Evolutionary conservation across 1,284 basidiomycete species (phyloP), one percentile per base, ranked within the genome.

Genomic region (Chondrostereum purpureum): DNA sequence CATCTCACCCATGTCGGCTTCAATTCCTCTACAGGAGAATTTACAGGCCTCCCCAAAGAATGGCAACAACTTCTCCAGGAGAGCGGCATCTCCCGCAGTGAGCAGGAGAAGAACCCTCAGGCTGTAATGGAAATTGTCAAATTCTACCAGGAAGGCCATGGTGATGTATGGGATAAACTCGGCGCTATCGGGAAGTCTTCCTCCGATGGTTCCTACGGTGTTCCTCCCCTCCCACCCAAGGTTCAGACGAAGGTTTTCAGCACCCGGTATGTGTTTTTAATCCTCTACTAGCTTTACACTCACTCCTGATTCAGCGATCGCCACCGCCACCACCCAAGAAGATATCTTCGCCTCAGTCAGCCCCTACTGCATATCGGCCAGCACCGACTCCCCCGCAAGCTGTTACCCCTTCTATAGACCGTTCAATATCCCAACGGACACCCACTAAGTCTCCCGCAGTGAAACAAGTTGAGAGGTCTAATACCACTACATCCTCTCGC

Each of bases 1-100:
- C 96, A 99, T 69, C 83, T 99, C 55, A 99, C 95, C 0, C 96
- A 99, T 61, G 96, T 99, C 61, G 96, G 95, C 50, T 99, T 98
- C 79, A 97, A 99, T 68, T 92, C 92, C 23, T 94, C 92, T 50
- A 99, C 95, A 0, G 96, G 96, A 48, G 94, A 99, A 69, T 99
- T 93, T 69, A 94, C 90, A 6, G 96, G 96, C 3, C 75, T 99
- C 46, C 96, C 96, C 1, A 94, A 94, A 63, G 95, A 99, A 69
- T 99, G 96, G 96, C 96, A 99, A 63, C 91, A 97, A 63, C 77
- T 99, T 4, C 69, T 99, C 39, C 92, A 96, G 63, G 94, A 98
- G 62, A 92, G 88, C 48, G 96, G 96, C 44, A 98, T 99, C 63
- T 94, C 92, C 18, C 81, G 88, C 55, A 78, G 75, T 37, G 95